Percentiles rank a stretch among this genome's conserved stretches.
These are phyloP conservation scores for Fusarium haematococcum DNA, from an alignment of 2,329 filamentous ascomycete species.

Conservation along the genomic window DNA sequence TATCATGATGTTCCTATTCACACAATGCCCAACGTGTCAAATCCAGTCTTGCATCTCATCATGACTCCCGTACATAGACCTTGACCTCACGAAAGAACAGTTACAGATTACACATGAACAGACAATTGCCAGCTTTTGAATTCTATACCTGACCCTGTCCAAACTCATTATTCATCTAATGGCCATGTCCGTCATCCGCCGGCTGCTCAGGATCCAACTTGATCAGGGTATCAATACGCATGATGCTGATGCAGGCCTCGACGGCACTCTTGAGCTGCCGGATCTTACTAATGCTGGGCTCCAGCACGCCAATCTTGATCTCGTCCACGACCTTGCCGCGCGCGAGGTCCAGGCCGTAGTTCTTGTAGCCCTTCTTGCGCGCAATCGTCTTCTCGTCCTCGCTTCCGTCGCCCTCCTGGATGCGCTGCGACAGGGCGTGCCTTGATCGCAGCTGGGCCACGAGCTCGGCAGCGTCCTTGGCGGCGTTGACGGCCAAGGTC, in stretches of 20 bases:
- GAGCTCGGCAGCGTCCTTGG: conserved; percentile 94
- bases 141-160: conserved; percentile 40
- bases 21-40: not conserved
- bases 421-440: conserved; percentile 93
- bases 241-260: conserved; percentile 98
- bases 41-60: not conserved
- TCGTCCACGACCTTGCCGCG: conserved; percentile 93
- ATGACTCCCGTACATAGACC: not conserved
- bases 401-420: conserved; percentile 83
- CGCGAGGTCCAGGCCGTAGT: conserved; percentile 92
- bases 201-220: conserved; percentile 90
- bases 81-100: conserved; percentile 13
- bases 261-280: conserved; percentile 98
- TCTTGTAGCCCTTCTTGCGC: conserved; percentile 97
- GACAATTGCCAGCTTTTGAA: conserved; percentile 43
- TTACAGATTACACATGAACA: conserved; percentile 36
- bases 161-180: conserved; percentile 61
- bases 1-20: not conserved
- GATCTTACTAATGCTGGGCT: conserved; percentile 98
- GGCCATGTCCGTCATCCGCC: conserved; percentile 85
- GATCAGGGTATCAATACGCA: conserved; percentile 99
- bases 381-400: conserved; percentile 91
- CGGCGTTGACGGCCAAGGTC: conserved; percentile 95
- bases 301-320: conserved; percentile 93
- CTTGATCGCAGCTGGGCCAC: conserved; percentile 94